These are phyloP conservation scores for Plasmodium sp. DNA, from an alignment of 169 alveolate genomes.

Conservation along the genomic window DNA sequence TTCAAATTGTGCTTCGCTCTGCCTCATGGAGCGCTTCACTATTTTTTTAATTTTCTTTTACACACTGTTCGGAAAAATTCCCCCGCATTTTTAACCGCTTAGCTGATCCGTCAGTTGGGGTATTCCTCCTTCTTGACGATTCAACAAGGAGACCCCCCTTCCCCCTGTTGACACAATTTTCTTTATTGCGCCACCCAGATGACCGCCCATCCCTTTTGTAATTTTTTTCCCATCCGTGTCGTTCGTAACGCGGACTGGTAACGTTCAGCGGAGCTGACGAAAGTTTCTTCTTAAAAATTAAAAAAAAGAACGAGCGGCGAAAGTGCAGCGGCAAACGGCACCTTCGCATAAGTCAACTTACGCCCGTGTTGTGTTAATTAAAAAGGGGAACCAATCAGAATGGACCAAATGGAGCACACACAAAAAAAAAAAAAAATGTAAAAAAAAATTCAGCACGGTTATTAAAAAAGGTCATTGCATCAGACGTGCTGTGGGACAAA, in stretches of 20 bases:
- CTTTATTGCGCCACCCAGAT: neutral
- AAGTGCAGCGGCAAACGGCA: neutral
- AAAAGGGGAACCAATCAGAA: neutral
- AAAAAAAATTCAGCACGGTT: neutral
- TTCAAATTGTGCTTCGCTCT: neutral
- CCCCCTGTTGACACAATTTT: neutral
- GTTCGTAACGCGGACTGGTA: neutral
- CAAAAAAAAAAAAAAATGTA: neutral
- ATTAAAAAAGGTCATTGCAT: neutral
- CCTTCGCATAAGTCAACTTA: constrained; percentile 6
- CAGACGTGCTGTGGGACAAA: neutral
- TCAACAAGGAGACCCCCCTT: neutral
- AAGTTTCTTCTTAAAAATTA: neutral
- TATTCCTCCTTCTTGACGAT: neutral
- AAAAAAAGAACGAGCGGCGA: neutral
- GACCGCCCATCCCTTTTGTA: neutral
- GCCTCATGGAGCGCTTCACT: neutral
- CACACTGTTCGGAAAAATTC: constrained; percentile 21
- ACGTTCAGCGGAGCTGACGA: neutral
- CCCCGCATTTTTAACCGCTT: neutral
- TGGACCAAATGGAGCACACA: neutral
- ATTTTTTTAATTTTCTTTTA: constrained; percentile 1
- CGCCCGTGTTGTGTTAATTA: constrained; percentile 7
- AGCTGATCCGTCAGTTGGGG: neutral
- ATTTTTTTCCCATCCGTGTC: neutral